phyloP scores from a whole-genome alignment of 768 basidiomycete species.

The Boletus eberwhitei region DNA sequence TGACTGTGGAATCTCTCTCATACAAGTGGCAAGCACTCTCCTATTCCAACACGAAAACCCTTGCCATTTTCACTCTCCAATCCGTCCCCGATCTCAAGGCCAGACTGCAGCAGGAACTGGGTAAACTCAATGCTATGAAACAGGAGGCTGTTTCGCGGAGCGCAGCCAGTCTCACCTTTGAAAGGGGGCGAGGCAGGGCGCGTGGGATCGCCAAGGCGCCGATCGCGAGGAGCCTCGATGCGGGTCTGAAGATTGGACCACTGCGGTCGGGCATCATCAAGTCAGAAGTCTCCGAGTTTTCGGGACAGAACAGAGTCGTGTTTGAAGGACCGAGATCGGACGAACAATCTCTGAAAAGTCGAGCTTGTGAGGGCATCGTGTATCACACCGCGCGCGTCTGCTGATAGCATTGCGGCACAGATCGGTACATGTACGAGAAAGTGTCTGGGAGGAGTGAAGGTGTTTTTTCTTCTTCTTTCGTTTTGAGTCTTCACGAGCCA shows the following conservation, averaged over 20 bases:
- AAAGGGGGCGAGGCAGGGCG: constrained; percentile 9
- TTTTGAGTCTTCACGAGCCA: neutral
- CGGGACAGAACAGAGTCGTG: constrained; percentile 28
- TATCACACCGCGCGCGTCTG: neutral
- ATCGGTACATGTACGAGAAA: constrained; percentile 95
- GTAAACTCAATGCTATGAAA: constrained; percentile 28
- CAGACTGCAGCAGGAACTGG: constrained; percentile 42
- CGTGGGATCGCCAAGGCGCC: neutral
- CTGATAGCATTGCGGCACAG: constrained; percentile 33
- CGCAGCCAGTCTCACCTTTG: constrained; percentile 4
- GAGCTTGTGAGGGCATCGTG: constrained; percentile 49
- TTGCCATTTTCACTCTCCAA: constrained; percentile 48
- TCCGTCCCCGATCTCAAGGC: constrained; percentile 44
- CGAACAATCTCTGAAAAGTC: constrained; percentile 36
- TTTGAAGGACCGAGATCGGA: constrained; percentile 33
- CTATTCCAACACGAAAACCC: constrained; percentile 24
- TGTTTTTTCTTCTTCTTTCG: constrained; percentile 33
- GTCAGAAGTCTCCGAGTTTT: constrained; percentile 12
- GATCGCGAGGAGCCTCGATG: constrained; percentile 5
- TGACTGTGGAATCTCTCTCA: constrained; percentile 49
- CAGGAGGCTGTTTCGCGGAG: constrained; percentile 31
- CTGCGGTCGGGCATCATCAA: constrained; percentile 14
- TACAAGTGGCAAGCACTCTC: constrained; percentile 68
- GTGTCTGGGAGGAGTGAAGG: constrained; percentile 80
- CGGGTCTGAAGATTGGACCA: constrained; percentile 14